phyloP scores from a whole-genome alignment of 257 asterid genomes.

The Jasminum sambac region DNA sequence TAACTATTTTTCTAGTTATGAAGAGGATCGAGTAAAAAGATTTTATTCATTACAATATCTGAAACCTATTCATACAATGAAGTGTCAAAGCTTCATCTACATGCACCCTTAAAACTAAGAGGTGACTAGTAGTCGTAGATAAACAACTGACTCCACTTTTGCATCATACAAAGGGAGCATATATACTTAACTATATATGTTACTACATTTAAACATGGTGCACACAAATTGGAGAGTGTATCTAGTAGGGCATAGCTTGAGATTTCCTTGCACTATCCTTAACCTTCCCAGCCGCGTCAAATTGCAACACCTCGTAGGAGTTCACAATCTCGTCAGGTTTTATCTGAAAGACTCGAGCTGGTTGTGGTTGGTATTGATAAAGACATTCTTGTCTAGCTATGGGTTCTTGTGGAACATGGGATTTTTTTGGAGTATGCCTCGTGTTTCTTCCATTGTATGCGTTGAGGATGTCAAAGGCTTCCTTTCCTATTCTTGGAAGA shows the following conservation, averaged over 20 bases:
- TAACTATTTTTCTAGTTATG: neutral
- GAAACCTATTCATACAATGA: neutral
- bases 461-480: constrained; percentile 4
- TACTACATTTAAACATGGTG: neutral
- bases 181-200: neutral
- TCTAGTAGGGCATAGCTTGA: constrained; percentile 32
- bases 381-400: constrained; percentile 9
- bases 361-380: constrained; percentile 36
- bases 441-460: constrained; percentile 29
- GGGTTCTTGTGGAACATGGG: constrained; percentile 6
- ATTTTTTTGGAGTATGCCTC: constrained; percentile 3
- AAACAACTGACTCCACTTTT: neutral
- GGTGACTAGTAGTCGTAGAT: neutral
- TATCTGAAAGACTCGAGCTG: constrained; percentile 26
- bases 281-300: constrained; percentile 17
- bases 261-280: constrained; percentile 31
- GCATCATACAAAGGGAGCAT: constrained; percentile 16
- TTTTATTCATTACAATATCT: neutral
- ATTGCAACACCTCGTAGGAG: constrained; percentile 29
- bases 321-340: constrained; percentile 30
- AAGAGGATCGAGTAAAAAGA: too few species aligned
- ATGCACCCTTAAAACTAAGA: constrained; percentile 8
- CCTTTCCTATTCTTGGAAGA: constrained; percentile 28
- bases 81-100: neutral
- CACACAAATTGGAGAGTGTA: neutral